Conservation (phyloP, 2,329 filamentous ascomycete species). For the Phoma sp. region DNA sequence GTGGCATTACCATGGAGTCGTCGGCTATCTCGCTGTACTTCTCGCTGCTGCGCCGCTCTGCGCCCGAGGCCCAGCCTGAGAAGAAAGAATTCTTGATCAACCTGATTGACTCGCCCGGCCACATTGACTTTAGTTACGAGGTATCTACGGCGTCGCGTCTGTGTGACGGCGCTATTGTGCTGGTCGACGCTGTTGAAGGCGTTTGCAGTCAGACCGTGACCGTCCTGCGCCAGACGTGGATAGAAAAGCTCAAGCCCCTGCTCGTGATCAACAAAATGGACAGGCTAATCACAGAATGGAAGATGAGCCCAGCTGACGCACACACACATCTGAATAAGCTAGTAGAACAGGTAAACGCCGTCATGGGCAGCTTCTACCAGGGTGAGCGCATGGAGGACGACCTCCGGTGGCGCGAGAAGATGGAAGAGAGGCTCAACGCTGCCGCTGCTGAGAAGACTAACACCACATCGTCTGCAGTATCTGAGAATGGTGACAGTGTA, state of each 20-base stretch:
- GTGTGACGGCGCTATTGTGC: constrained; percentile 90
- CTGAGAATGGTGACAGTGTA: constrained; percentile 61
- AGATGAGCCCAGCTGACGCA: constrained; percentile 89
- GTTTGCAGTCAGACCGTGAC: constrained; percentile 99
- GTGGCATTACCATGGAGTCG: constrained; percentile 99
- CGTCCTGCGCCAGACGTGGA: constrained; percentile 92
- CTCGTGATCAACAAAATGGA: constrained; percentile 99
- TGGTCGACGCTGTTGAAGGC: constrained; percentile 96
- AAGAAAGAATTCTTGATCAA: constrained; percentile 95
- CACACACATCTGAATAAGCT: constrained; percentile 88
- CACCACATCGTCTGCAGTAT: constrained; percentile 51
- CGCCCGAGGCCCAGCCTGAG: constrained; percentile 70
- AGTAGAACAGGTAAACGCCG: constrained; percentile 94
- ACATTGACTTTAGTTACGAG: constrained; percentile 98
- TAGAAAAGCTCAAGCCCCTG: constrained; percentile 91
- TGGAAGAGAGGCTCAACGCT: constrained; percentile 83
- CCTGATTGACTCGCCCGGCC: constrained; percentile 94
- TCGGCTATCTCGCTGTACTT: constrained; percentile 97
- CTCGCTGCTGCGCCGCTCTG: constrained; percentile 79
- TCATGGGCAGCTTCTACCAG: constrained; percentile 96
- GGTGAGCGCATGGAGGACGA: constrained; percentile 99
- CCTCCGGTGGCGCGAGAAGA: constrained; percentile 89
- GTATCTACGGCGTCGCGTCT: constrained; percentile 94
- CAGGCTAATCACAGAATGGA: constrained; percentile 88
- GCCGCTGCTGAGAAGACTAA: constrained; percentile 69